Evolutionary conservation across 164 flowering plant genomes (phyloP), one percentile per base, ranked within the genome.

Genomic region (Chimonanthus praecox): DNA sequence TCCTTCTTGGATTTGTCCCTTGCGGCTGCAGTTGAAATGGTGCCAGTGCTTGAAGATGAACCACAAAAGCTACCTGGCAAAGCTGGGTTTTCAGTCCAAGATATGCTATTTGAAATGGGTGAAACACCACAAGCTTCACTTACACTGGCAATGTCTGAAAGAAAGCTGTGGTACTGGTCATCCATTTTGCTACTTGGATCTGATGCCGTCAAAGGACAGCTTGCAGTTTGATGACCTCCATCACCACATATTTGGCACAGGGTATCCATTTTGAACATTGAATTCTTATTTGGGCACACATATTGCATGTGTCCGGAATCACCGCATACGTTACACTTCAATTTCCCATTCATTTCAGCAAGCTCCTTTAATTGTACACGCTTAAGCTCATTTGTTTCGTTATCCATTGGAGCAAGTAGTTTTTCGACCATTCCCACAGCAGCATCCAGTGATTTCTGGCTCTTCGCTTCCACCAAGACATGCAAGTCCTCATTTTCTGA

Each of bases 391-490:
- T 80, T 77, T 62, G 51, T 51, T 61, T 51, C 69, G 3, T 74
- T 80, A 49, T 68, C 69, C 11, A 80, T 72, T 4, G 87, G 89
- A 74, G 77, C 76, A 49, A 87, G 80, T 16, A 87, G 73, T 67
- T 84, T 80, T 71, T 85, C 87, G 64, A 87, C 81, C 80, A 84
- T 81, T 33, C 16, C 62, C 1, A 76, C 84, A 3, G 88, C 85
- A 47, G 83, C 79, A 70, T 85, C 83, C 50, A 87, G 54, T 11
- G 87, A 78, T 4, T 72, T 44, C 69, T 85, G 79, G 70, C 74
- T 78, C 58, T 80, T 77, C 21, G 87, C 84, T 76, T 87, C 87
- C 58, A 85, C 73, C 11, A 71, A 75, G 65, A 84, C 87, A 79
- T 84, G 89, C 67, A 84, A 74, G 61, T 87, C 88, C 6, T 84